Evolutionary conservation across 179 eudicot genomes (phyloP), one percentile per base, ranked within the genome.

Genomic region (Vitellaria paradoxa): DNA sequence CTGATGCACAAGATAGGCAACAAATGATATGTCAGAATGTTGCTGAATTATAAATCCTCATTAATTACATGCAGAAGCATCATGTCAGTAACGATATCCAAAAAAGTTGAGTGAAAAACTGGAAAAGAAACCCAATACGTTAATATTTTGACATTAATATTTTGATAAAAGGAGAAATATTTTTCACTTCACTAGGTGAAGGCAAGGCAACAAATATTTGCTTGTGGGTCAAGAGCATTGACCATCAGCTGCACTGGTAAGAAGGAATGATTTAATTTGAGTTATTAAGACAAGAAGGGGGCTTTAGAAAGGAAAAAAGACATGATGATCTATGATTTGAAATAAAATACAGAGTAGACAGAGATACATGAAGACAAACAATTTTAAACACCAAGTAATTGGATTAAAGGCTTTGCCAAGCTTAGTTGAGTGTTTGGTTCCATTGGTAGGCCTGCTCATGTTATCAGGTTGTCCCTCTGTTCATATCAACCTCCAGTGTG

Each of bases 1-100:
- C 99, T 94, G 90, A 78, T 65, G 46, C 68, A 74, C 62, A 52
- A 45, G 42, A 75, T 49, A n/a, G 57, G 24, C 79, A 78, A 79
- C 68, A 11, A 70, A 72, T 77, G 46, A 79, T 6, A n/a, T 62
- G 18, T 57, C 37, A 74, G 26, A 65, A 23, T 78, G 61, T 65
- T 47, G 42, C 9, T 72, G 47, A 71, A 53, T 47, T 24, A 60
- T 12, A 30, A 23, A 30, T 50, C 40, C 68, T 47, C 45, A 55
- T 6, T 9, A 20, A 68, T 21, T 40, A 12, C 66, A 64, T 13
- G 45, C 21, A 40, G 11, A 62, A 66, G 59, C 60, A 49, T 64
- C 7, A 59, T 56, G 76, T 53, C 46, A 76, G 26, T 61, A 68
- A 68, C 69, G 7, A 26, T 64, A 49, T 47, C 11, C 21, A 70